Evolutionary conservation across 768 basidiomycete species (phyloP), one percentile per base, ranked within the genome.

Genomic region (Postia placenta): DNA sequence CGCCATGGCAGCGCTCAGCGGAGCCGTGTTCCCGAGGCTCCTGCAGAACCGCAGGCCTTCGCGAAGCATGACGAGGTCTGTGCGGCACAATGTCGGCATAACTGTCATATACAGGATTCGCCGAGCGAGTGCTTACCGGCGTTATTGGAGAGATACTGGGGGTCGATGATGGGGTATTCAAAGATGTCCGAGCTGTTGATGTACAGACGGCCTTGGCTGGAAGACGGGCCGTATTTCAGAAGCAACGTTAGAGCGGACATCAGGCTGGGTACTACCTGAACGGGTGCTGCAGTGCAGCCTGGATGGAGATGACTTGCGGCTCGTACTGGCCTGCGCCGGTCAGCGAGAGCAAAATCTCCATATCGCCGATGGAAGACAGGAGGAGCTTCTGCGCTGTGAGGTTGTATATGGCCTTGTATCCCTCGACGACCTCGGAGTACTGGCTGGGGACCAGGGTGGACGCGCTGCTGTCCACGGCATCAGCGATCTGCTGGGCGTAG

Each of bases 271-370:
- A 53, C 5, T 40, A 73, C 67, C 77, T 82, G 60, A 79, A 69
- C 1, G 83, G 80, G 56, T 80, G 80, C 60, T 86, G 85, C 11
- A 85, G 61, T 0, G 80, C 85, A 5, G 79, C 77, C 58, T 87
- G 85, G 46, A 88, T 71, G 4, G 71, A 70, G 41, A 85, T 66
- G 22, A 63, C 66, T 48, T 62, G 58, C 59, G 74, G 42, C 67
- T 67, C 56, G 61, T 72, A 57, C 69, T 61, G 53, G 1, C 50
- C 50, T 20, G 60, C 65, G 11, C 70, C 70, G 1, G 70, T 75
- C 49, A 74, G 63, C 12, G 65, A 60, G 45, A 77, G 59, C 30
- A 87, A 64, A 19, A 86, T 65, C 63, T 87, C 85, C 23, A 83
- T 65, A 49, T 79, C 71, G 0, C 76, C 82, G 44, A 76, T 68